These are phyloP conservation scores for Crithidia expoeki DNA, from an alignment of 208 protist species.

Conservation along the genomic window DNA sequence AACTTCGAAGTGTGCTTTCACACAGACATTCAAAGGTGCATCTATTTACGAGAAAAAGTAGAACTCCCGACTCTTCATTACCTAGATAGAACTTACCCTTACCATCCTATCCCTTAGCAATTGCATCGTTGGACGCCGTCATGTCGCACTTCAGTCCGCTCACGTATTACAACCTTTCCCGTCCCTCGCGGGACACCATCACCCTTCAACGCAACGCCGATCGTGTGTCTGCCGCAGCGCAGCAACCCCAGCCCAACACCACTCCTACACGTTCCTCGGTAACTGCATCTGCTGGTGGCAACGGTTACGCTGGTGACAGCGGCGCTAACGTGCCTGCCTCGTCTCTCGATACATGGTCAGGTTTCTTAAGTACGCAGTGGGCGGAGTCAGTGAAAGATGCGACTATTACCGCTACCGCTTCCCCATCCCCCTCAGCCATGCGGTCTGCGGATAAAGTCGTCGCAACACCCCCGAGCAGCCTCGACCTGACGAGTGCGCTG, in stretches of 20 bases:
- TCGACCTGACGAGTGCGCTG: conserved; percentile 39
- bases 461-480: background rate
- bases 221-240: conserved; percentile 17
- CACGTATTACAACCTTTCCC: conserved; percentile 19
- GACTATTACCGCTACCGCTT: background rate
- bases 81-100: too few species aligned
- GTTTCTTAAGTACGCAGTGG: conserved; percentile 36
- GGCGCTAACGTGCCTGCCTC: background rate
- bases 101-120: too few species aligned
- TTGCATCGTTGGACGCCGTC: background rate
- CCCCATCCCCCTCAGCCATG: background rate
- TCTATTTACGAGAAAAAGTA: too few species aligned
- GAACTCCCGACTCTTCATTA: too few species aligned
- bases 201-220: conserved; percentile 34
- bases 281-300: background rate
- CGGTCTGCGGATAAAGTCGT: background rate
- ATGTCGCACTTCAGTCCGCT: conserved; percentile 14
- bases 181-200: conserved; percentile 26
- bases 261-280: background rate
- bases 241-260: background rate
- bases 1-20: background rate
- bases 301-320: background rate
- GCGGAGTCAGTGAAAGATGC: conserved; percentile 13
- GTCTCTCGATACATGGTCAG: conserved; percentile 52
- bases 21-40: too few species aligned